phyloP scores from a whole-genome alignment of 2,329 filamentous ascomycete species.

The Fusarium sp. region DNA sequence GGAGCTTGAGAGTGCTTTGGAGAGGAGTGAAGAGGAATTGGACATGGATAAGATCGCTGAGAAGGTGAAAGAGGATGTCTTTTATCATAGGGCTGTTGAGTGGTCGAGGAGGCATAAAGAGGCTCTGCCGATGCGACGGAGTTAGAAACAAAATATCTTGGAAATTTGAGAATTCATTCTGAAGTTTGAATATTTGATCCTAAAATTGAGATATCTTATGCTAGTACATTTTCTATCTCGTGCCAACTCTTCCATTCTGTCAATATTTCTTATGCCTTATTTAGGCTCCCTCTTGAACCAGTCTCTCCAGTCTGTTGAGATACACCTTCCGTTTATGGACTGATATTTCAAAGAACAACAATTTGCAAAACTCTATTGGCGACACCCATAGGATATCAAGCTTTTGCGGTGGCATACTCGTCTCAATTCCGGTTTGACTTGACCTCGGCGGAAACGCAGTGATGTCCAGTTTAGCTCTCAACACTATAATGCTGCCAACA shows the following conservation, averaged over 20 bases:
- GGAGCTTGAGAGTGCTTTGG: conserved; percentile 33
- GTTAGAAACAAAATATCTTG: neutral
- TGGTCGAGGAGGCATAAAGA: conserved; percentile 3
- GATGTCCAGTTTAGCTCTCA: neutral
- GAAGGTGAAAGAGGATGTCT: conserved; percentile 17
- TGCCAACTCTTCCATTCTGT: too few relatives aligned
- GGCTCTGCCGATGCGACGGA: neutral
- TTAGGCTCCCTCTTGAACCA: neutral
- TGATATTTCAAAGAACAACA: conserved; percentile 36
- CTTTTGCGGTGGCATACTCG: neutral
- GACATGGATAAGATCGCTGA: conserved; percentile 17
- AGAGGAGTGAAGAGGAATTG: neutral
- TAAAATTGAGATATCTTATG: too few relatives aligned
- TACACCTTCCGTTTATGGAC: conserved; percentile 37
- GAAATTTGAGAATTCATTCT: too few relatives aligned
- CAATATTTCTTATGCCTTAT: too few relatives aligned
- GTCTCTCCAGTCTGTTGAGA: conserved; percentile 22
- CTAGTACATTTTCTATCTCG: too few relatives aligned
- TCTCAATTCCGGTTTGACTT: neutral
- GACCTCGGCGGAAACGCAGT: neutral
- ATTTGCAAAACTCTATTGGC: conserved; percentile 2
- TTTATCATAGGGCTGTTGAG: conserved; percentile 32
- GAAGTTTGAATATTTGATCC: too few relatives aligned
- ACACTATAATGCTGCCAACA: neutral
- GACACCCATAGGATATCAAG: neutral